Conservation (phyloP, 2,329 filamentous ascomycete species). For the Knoxdaviesia capensis region DNA sequence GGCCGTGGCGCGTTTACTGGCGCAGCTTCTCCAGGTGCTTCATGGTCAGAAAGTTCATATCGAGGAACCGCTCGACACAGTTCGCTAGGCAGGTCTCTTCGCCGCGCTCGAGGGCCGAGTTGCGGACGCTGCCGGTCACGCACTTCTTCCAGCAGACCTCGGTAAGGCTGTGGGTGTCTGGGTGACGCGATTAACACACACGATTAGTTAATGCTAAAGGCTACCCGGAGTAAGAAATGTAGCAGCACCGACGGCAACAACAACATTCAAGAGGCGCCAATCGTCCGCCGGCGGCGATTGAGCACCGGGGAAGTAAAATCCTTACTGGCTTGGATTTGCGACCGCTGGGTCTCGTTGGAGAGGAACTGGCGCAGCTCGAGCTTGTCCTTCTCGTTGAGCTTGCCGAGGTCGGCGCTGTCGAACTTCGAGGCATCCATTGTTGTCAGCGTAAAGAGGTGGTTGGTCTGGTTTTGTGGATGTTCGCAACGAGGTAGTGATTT, state of each 20-base stretch:
- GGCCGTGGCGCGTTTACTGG: conserved; percentile 1
- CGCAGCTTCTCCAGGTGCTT: conserved; percentile 55
- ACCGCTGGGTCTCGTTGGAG: conserved; percentile 66
- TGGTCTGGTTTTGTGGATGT: too few relatives aligned
- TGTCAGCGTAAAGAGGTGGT: too few relatives aligned
- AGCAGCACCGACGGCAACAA: neutral
- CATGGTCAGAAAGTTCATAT: conserved; percentile 69
- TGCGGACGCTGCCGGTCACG: conserved; percentile 53
- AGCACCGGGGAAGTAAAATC: conserved; percentile 10
- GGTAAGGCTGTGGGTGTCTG: conserved; percentile 33
- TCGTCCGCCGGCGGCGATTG: neutral
- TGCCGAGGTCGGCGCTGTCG: conserved; percentile 43
- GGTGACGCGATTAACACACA: neutral
- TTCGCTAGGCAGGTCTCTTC: conserved; percentile 79
- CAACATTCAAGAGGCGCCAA: too few relatives aligned
- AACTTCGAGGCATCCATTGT: conserved; percentile 9
- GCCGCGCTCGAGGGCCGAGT: conserved; percentile 47
- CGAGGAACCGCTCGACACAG: conserved; percentile 86
- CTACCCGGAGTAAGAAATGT: neutral
- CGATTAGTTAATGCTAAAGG: neutral
- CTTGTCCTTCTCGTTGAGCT: conserved; percentile 67
- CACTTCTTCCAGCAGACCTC: conserved; percentile 94
- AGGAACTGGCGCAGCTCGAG: conserved; percentile 75
- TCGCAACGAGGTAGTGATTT: too few relatives aligned
- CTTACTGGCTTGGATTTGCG: conserved; percentile 42